These are phyloP conservation scores for Schwanniomyces pseudopolymorphus DNA, from an alignment of 805 yeast species.

Conservation along the genomic window DNA sequence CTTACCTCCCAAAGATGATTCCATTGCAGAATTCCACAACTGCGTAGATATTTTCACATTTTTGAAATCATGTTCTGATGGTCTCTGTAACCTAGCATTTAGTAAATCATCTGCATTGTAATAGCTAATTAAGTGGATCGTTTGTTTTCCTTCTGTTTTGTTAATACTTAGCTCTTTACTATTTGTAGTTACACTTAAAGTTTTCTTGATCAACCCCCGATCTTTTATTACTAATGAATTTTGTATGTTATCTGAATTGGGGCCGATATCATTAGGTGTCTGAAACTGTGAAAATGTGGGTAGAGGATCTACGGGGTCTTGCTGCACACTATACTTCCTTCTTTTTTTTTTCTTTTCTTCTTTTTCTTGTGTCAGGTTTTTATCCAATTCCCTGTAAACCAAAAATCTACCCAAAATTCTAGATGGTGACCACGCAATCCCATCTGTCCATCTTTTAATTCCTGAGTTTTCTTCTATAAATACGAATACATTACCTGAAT, in stretches of 20 bases:
- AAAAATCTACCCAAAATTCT: slow-evolving; percentile 83
- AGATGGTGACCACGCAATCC: slow-evolving; percentile 92
- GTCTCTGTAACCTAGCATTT: slow-evolving; percentile 53
- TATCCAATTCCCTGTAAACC: slow-evolving; percentile 68
- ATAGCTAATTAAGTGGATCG: slow-evolving; percentile 76
- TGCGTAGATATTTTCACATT: slow-evolving; percentile 47
- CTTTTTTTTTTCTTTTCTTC: slow-evolving; percentile 43
- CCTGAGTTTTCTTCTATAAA: slow-evolving; percentile 81
- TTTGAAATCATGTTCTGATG: slow-evolving; percentile 55
- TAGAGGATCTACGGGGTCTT: neutral
- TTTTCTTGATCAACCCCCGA: slow-evolving; percentile 78
- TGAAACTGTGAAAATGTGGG: neutral
- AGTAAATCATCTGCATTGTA: slow-evolving; percentile 75
- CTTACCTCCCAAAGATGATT: slow-evolving; percentile 59
- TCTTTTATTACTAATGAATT: slow-evolving; percentile 65
- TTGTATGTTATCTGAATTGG: slow-evolving; percentile 21
- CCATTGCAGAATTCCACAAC: slow-evolving; percentile 57
- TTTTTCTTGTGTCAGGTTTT: slow-evolving; percentile 40
- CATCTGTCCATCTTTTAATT: slow-evolving; percentile 95
- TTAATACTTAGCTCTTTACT: slow-evolving; percentile 26
- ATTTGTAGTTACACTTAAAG: slow-evolving; percentile 62
- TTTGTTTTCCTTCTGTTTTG: slow-evolving; percentile 33
- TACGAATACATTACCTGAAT: slow-evolving; percentile 79
- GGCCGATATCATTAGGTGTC: neutral
- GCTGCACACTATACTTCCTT: slow-evolving; percentile 7